Percentiles rank a stretch among this genome's conserved stretches.
Evolutionary conservation across 106 monocot species (phyloP).

Genomic region (Narthecium ossifragum): DNA sequence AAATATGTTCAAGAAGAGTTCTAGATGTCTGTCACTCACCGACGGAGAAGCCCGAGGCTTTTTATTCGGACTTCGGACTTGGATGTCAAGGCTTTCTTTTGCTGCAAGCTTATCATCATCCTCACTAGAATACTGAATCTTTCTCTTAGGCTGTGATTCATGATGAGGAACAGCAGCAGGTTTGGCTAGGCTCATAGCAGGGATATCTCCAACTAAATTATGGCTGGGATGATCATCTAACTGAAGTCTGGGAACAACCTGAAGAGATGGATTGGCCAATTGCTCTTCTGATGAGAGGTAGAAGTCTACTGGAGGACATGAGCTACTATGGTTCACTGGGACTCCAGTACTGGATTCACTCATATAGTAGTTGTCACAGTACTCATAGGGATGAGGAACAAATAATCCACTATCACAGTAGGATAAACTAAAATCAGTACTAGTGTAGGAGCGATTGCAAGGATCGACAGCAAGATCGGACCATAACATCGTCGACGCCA

Average conservation of each 20-base stretch:
- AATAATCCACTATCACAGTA: neutral
- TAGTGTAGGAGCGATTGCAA: neutral
- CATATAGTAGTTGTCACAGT: neutral
- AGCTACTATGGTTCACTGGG: neutral
- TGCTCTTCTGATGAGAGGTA: neutral
- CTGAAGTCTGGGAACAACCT: neutral
- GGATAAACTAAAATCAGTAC: neutral
- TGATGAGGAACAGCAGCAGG: neutral
- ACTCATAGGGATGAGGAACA: neutral
- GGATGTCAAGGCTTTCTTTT: neutral
- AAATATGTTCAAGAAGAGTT: no score
- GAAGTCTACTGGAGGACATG: neutral
- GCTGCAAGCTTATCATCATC: neutral
- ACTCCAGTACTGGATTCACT: neutral
- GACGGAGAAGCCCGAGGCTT: no score
- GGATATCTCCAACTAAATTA: neutral
- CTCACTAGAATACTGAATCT: neutral
- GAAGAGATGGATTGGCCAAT: neutral
- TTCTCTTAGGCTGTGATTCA: neutral
- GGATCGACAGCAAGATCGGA: neutral
- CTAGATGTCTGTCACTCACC: no score
- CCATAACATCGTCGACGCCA: neutral
- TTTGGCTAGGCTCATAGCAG: neutral
- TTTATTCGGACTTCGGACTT: neutral
- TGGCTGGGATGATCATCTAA: neutral